These are phyloP conservation scores for Cucurbita maxima DNA, from an alignment of 306 rosid genomes.

Conservation along the genomic window DNA sequence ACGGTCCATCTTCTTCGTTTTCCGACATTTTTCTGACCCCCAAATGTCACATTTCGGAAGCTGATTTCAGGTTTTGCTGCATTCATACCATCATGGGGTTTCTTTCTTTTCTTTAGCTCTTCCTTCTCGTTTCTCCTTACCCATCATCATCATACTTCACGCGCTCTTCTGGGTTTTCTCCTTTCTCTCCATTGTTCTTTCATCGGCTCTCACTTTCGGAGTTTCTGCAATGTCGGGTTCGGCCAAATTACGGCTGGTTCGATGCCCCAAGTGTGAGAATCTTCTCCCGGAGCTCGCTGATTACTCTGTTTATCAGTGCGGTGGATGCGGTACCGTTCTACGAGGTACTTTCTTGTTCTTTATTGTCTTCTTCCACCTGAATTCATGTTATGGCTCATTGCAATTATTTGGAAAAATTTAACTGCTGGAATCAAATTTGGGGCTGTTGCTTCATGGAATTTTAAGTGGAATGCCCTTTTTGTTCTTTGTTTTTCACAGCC, in stretches of 20 bases:
- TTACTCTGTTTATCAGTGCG: constrained; percentile 82
- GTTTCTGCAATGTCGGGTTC: constrained; percentile 51
- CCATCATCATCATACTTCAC: constrained; percentile 11
- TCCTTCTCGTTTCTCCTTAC: constrained; percentile 11
- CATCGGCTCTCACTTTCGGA: constrained; percentile 5
- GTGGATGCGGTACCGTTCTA: constrained; percentile 87
- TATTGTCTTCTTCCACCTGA: background rate
- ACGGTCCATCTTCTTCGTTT: background rate
- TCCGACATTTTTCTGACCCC: background rate
- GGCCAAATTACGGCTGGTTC: constrained; percentile 43
- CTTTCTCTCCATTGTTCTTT: constrained; percentile 10
- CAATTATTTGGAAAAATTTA: background rate
- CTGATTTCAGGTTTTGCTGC: background rate
- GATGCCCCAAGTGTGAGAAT: constrained; percentile 94
- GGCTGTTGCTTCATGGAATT: background rate
- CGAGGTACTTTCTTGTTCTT: constrained; percentile 34
- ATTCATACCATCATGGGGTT: background rate
- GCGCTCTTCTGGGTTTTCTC: background rate
- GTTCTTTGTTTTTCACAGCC: constrained; percentile 33
- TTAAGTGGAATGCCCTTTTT: background rate
- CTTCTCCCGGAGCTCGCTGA: constrained; percentile 80
- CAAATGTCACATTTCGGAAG: background rate
- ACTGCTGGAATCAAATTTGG: background rate
- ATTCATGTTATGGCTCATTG: background rate
- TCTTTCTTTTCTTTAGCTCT: constrained; percentile 2